These are phyloP conservation scores for Sugiyamaella mastotermitis DNA, from an alignment of 805 yeast genomes.

Conservation along the genomic window DNA sequence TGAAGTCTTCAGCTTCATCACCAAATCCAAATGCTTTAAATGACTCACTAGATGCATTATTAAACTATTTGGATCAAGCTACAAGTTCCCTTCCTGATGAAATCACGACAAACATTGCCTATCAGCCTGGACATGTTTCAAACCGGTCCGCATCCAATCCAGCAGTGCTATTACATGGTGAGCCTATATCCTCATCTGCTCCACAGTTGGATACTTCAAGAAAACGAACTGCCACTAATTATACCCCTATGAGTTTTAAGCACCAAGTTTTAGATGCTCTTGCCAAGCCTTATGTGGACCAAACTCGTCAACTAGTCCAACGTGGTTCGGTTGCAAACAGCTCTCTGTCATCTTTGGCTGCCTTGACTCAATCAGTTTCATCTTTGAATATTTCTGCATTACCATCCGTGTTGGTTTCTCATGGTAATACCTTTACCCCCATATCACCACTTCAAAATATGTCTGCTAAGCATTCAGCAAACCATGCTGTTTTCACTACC, in stretches of 20 bases:
- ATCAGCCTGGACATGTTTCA: neutral
- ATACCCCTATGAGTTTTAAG: too few species aligned
- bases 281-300: constrained; percentile 27
- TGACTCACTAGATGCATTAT: constrained; percentile 9
- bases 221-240: constrained; percentile 13
- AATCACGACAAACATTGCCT: neutral
- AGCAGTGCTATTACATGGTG: constrained; percentile 8
- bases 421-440: constrained; percentile 26
- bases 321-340: constrained; percentile 3
- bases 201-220: neutral
- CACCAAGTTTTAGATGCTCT: constrained; percentile 23
- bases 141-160: constrained; percentile 7
- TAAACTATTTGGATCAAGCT: constrained; percentile 11
- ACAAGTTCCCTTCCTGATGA: constrained; percentile 6
- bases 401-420: constrained; percentile 7
- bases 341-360: constrained; percentile 38
- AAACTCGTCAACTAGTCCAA: constrained; percentile 14
- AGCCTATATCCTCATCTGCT: neutral
- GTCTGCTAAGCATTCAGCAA: constrained; percentile 57
- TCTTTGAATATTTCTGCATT: constrained; percentile 12
- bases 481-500: constrained; percentile 82
- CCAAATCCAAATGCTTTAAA: constrained; percentile 4
- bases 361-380: constrained; percentile 27
- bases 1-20: neutral
- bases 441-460: constrained; percentile 47